These are phyloP conservation scores for Claviceps sp. DNA, from an alignment of 2,329 filamentous ascomycete genomes.

Conservation along the genomic window DNA sequence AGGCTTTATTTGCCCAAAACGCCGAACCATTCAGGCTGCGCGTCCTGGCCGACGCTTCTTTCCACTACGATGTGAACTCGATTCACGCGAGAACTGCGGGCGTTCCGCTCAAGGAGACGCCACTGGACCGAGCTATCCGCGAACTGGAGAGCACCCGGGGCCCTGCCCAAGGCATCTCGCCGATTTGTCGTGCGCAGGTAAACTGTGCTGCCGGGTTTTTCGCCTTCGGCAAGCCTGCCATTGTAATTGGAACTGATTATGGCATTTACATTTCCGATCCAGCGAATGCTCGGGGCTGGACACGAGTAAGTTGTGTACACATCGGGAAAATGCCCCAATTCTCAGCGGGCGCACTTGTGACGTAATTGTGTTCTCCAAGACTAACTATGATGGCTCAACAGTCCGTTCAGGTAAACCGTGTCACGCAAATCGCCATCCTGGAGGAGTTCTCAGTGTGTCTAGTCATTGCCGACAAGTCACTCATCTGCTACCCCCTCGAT, in stretches of 20 bases:
- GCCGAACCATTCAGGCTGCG: conserved; percentile 88
- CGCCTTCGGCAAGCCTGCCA: conserved; percentile 70
- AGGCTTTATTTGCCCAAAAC: conserved; percentile 79
- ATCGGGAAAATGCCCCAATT: neutral
- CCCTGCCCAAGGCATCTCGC: conserved; percentile 52
- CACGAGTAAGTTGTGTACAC: conserved; percentile 46
- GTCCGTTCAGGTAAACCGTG: conserved; percentile 62
- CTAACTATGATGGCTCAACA: conserved; percentile 21
- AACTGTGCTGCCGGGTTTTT: conserved; percentile 90
- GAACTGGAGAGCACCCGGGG: conserved; percentile 76
- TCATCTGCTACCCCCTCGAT: conserved; percentile 90
- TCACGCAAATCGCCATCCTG: conserved; percentile 86
- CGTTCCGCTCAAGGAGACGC: conserved; percentile 78
- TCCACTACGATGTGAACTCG: conserved; percentile 59
- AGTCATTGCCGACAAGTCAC: conserved; percentile 76
- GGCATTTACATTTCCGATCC: conserved; percentile 85
- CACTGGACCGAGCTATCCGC: conserved; percentile 77
- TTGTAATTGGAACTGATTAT: conserved; percentile 89
- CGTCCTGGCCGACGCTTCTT: conserved; percentile 85
- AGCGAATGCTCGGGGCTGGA: conserved; percentile 83
- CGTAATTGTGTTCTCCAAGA: neutral
- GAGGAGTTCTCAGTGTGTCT: conserved; percentile 93
- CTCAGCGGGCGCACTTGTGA: neutral
- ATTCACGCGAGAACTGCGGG: conserved; percentile 45
- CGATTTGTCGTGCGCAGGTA: conserved; percentile 73